phyloP scores from a whole-genome alignment of 257 asterid species.

The Nicotiana benthamiana region DNA sequence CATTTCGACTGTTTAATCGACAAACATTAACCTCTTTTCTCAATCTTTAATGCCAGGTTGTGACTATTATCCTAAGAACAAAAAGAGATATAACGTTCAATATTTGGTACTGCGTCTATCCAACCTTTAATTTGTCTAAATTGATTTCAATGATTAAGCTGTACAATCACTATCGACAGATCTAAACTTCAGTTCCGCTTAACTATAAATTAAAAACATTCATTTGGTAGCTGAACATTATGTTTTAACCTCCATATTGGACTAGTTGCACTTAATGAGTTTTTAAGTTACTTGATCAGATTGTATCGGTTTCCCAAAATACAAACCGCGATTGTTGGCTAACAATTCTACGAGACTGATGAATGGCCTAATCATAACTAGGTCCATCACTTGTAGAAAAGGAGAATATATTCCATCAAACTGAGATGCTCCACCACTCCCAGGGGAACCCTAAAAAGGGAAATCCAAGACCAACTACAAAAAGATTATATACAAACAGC shows the following conservation, averaged over 20 bases:
- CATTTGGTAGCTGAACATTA: too few relatives aligned
- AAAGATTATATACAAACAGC: background rate
- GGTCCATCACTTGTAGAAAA: background rate
- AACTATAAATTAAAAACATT: background rate
- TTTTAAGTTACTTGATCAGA: background rate
- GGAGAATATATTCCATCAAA: background rate
- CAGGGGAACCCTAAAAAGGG: background rate
- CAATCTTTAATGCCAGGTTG: background rate
- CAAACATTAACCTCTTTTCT: background rate
- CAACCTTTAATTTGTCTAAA: background rate
- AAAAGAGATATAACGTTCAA: background rate
- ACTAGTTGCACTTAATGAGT: background rate
- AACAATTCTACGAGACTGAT: background rate
- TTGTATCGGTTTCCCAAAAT: too few relatives aligned
- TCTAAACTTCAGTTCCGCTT: background rate
- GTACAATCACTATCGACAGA: background rate
- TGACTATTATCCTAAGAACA: background rate
- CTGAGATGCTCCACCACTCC: background rate
- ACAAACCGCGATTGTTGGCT: too few relatives aligned
- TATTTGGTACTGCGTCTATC: background rate
- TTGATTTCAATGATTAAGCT: background rate
- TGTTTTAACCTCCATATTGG: background rate
- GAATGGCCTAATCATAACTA: background rate
- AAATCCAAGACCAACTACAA: background rate
- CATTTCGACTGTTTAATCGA: background rate